Conservation (phyloP, 306 rosid genomes). For the Rosa multiflora region DNA sequence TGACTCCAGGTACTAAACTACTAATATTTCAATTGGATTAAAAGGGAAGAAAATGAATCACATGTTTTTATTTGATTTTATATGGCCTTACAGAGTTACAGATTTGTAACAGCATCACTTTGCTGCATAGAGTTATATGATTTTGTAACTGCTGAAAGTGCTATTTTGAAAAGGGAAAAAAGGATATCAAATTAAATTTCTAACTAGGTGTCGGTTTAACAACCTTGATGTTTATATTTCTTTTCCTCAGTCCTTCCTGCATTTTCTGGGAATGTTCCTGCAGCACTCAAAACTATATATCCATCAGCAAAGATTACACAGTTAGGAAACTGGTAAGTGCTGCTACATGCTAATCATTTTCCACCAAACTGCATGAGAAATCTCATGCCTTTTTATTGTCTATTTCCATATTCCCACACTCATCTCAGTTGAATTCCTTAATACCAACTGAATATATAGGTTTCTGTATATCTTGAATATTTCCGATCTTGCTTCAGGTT, state of each 20-base stretch:
- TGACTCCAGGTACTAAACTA: constrained; percentile 74
- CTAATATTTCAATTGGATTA: not conserved
- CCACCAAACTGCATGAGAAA: not conserved
- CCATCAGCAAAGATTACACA: constrained; percentile 92
- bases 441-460: not conserved
- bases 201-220: not conserved
- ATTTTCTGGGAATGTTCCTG: constrained; percentile 94
- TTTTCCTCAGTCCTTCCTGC: constrained; percentile 84
- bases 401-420: not conserved
- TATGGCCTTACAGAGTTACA: not conserved
- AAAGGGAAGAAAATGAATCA: not conserved
- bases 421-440: not conserved
- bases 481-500: constrained; percentile 49
- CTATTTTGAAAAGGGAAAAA: not conserved
- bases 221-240: constrained; percentile 17
- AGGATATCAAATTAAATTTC: not conserved
- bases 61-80: no score
- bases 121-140: not conserved
- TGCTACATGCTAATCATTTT: constrained; percentile 1
- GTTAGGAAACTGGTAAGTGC: constrained; percentile 79
- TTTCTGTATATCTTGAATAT: not conserved
- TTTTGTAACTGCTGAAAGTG: not conserved
- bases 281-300: constrained; percentile 56
- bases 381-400: not conserved
- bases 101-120: not conserved